phyloP scores from a whole-genome alignment of 2,329 filamentous ascomycete species.

The Myrmaecium sp. region DNA sequence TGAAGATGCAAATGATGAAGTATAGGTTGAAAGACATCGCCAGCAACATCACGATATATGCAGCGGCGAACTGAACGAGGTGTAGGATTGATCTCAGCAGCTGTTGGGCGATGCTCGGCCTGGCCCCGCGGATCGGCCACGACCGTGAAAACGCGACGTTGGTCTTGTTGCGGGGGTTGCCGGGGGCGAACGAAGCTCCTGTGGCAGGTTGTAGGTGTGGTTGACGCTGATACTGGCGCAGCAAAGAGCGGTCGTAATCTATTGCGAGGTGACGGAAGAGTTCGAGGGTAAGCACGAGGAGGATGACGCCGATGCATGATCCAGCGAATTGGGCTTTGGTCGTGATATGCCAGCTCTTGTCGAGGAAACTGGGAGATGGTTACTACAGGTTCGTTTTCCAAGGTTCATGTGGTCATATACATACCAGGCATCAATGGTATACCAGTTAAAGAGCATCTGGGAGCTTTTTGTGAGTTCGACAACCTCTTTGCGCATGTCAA shows the following conservation, averaged over 20 bases:
- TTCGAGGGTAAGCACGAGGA: constrained; percentile 59
- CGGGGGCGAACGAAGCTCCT: constrained; percentile 9
- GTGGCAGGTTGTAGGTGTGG: constrained; percentile 10
- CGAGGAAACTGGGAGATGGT: constrained; percentile 42
- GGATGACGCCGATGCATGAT: constrained; percentile 59
- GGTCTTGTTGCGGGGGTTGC: constrained; percentile 6
- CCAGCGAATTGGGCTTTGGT: constrained; percentile 59
- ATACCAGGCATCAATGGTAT: constrained; percentile 46
- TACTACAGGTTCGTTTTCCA: constrained; percentile 1
- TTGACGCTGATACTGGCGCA: constrained; percentile 32
- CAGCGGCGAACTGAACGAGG: constrained; percentile 53
- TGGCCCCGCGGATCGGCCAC: no score
- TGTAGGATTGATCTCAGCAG: constrained; percentile 49
- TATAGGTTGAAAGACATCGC: constrained; percentile 53
- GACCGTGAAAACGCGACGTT: no score
- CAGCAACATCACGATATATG: constrained; percentile 64
- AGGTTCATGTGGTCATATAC: neutral
- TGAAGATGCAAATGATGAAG: constrained; percentile 65
- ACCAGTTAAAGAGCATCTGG: constrained; percentile 70
- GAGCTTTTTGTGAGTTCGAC: constrained; percentile 5
- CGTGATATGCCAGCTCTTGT: constrained; percentile 50
- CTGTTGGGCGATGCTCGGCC: constrained; percentile 48
- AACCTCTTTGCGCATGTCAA: constrained; percentile 2
- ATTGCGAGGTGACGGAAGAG: constrained; percentile 51
- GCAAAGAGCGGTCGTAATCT: constrained; percentile 54